These are phyloP conservation scores for Xanthoceras sorbifolium DNA, from an alignment of 345 rosid genomes.

Conservation along the genomic window DNA sequence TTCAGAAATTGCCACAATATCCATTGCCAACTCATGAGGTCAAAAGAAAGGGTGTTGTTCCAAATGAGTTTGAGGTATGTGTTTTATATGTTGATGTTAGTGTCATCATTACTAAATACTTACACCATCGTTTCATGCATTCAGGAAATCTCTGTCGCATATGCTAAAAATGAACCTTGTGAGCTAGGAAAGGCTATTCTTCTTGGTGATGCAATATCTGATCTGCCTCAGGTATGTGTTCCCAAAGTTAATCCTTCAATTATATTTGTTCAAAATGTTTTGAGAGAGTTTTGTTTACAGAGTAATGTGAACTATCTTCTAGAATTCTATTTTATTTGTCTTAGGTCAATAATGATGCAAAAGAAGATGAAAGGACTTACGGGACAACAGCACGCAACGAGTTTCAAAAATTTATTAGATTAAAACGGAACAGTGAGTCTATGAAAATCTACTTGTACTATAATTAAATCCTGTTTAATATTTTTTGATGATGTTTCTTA, in stretches of 20 bases:
- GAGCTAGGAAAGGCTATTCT: constrained; percentile 32
- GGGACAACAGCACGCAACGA: constrained; percentile 23
- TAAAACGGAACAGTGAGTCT: constrained; percentile 28
- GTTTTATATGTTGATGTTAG: background rate
- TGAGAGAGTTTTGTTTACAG: background rate
- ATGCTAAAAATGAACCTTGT: constrained; percentile 20
- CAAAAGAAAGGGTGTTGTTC: constrained; percentile 17
- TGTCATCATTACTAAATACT: background rate
- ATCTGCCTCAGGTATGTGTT: constrained; percentile 41
- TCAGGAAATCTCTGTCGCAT: constrained; percentile 37
- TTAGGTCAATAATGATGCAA: constrained; percentile 33
- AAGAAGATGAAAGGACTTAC: constrained; percentile 28
- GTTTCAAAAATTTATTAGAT: constrained; percentile 34
- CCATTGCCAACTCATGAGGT: constrained; percentile 54
- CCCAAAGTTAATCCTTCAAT: background rate
- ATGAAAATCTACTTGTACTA: background rate
- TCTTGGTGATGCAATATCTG: constrained; percentile 46
- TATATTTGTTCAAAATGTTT: background rate
- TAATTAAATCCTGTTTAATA: background rate
- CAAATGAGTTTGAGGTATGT: constrained; percentile 47
- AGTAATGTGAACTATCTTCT: background rate
- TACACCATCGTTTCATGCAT: background rate
- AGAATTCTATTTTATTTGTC: background rate
- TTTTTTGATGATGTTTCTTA: background rate
- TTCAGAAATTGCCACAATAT: constrained; percentile 48